Evolutionary conservation across 805 yeast genomes (phyloP).

Genomic region (Pichia membranifaciens): DNA sequence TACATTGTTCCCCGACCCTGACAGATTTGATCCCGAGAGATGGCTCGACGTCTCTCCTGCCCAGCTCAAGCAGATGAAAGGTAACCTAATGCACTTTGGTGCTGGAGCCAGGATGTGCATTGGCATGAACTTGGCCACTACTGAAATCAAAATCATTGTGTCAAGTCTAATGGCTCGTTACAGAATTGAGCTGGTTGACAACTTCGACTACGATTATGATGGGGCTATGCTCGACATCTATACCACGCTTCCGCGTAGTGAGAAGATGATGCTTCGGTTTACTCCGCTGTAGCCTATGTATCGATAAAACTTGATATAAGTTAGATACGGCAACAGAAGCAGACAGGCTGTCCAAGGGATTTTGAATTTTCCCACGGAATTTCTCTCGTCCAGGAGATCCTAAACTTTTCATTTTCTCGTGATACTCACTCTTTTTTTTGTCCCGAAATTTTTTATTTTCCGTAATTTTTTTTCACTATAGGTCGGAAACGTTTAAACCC

Average conservation of each 20-base stretch:
- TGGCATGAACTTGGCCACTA: constrained; percentile 62
- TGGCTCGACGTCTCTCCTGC: constrained; percentile 44
- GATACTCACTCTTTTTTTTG: no score
- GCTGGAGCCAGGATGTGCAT: constrained; percentile 70
- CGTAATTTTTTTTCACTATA: no score
- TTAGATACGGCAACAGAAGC: no score
- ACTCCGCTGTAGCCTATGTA: background rate
- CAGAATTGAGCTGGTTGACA: constrained; percentile 21
- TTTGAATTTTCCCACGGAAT: no score
- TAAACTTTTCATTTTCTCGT: no score
- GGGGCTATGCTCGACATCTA: constrained; percentile 28
- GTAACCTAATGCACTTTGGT: constrained; percentile 62
- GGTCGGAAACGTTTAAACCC: no score
- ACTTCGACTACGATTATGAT: constrained; percentile 22
- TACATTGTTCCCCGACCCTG: constrained; percentile 45
- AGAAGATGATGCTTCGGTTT: constrained; percentile 14
- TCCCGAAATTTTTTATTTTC: no score
- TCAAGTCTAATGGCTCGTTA: constrained; percentile 50
- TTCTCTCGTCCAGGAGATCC: no score
- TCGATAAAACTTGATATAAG: no score
- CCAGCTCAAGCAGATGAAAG: constrained; percentile 42
- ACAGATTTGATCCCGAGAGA: constrained; percentile 43
- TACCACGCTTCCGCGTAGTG: constrained; percentile 27
- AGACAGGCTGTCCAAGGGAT: no score
- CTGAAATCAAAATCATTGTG: constrained; percentile 56